Conservation (phyloP, 441 rosid species). For the Arabidopsis hybrid region DNA sequence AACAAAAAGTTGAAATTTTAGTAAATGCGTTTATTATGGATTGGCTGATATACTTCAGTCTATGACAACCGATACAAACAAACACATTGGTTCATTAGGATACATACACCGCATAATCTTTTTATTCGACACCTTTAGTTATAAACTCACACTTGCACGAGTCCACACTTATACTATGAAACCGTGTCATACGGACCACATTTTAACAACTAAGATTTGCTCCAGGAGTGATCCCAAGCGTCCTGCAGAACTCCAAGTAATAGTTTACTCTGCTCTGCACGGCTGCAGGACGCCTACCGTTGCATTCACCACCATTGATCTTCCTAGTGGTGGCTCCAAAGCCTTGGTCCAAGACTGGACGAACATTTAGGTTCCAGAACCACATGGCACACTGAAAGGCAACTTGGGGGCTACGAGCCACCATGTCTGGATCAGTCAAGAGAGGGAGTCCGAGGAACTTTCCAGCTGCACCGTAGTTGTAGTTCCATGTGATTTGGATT, state of each 20-base stretch:
- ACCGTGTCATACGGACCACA: constrained; percentile 15
- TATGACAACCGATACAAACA: constrained; percentile 26
- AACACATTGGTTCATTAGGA: constrained; percentile 12
- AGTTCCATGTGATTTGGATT: constrained; percentile 71
- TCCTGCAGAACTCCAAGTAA: constrained; percentile 51
- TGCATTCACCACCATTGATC: constrained; percentile 62
- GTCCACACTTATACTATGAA: constrained; percentile 4
- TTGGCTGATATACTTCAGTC: constrained; percentile 13
- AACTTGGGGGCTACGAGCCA: constrained; percentile 51
- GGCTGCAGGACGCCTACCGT: constrained; percentile 44
- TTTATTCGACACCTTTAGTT: constrained; percentile 20
- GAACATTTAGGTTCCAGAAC: constrained; percentile 60
- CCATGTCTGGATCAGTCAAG: constrained; percentile 59
- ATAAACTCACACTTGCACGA: constrained; percentile 26
- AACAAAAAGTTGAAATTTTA: not conserved
- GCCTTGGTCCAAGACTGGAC: constrained; percentile 53
- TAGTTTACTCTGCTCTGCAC: constrained; percentile 49
- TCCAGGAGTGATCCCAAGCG: constrained; percentile 55
- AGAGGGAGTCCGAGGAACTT: constrained; percentile 53
- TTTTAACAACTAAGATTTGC: constrained; percentile 48
- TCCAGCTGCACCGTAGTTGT: constrained; percentile 71
- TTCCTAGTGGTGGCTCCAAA: constrained; percentile 60
- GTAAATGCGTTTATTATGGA: constrained; percentile 14
- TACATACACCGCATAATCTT: constrained; percentile 19
- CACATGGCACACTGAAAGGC: constrained; percentile 60